phyloP scores from a whole-genome alignment of 176 grass and related monocot species.

The Ensete glaucum region DNA sequence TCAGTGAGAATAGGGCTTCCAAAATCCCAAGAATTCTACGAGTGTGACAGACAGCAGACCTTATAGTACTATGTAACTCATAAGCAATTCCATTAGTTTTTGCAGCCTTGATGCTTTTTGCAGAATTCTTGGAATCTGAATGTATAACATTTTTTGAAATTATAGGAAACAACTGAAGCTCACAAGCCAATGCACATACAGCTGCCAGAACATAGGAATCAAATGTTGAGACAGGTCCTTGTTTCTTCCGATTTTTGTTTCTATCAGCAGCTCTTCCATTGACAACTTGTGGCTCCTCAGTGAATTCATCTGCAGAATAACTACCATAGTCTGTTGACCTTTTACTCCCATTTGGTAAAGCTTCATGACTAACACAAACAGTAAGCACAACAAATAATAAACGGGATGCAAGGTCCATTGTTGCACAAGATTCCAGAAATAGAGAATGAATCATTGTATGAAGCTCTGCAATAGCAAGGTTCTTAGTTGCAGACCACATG shows the following conservation, averaged over 20 bases:
- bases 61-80: constrained; percentile 70
- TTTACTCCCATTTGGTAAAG: constrained; percentile 95
- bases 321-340: constrained; percentile 64
- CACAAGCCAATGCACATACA: constrained; percentile 86
- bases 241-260: constrained; percentile 66
- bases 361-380: constrained; percentile 93
- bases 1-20: constrained; percentile 97
- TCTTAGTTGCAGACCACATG: constrained; percentile 54
- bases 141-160: constrained; percentile 57
- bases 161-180: constrained; percentile 82
- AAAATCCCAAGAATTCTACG: constrained; percentile 91
- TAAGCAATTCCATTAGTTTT: constrained; percentile 55
- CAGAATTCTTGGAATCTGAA: constrained; percentile 45
- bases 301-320: constrained; percentile 47
- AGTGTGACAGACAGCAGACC: constrained; percentile 70
- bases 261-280: constrained; percentile 40
- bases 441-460: constrained; percentile 98
- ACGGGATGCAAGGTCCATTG: constrained; percentile 91
- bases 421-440: constrained; percentile 92
- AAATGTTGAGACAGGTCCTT: constrained; percentile 94
- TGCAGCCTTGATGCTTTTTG: constrained; percentile 40
- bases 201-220: constrained; percentile 96
- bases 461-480: constrained; percentile 87
- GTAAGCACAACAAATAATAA: constrained; percentile 87
- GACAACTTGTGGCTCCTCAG: constrained; percentile 36